phyloP scores from a whole-genome alignment of 2,329 filamentous ascomycete species.

The Cryphonectria radicalis region DNA sequence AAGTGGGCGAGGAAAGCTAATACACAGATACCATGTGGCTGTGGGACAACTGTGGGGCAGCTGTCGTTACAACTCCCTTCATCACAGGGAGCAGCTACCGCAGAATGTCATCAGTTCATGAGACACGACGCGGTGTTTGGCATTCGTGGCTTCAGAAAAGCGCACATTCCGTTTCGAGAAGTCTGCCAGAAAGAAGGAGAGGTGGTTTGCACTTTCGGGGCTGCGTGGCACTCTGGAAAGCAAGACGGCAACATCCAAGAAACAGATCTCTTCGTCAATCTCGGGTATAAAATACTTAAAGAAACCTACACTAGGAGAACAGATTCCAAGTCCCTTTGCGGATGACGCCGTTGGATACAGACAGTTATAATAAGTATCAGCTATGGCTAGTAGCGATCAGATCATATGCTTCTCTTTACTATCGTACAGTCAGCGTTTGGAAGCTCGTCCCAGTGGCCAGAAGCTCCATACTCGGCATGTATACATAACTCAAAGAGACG shows the following conservation, averaged over 20 bases:
- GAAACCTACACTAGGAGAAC: neutral
- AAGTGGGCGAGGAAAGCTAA: too few species aligned
- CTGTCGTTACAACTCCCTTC: too few species aligned
- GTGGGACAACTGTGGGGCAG: too few species aligned
- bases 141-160: too few species aligned
- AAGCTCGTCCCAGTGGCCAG: slow-evolving; percentile 37
- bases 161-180: too few species aligned
- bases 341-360: slow-evolving; percentile 1
- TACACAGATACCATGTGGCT: too few species aligned
- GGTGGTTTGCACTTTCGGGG: too few species aligned
- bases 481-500: slow-evolving; percentile 1
- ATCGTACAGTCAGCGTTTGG: slow-evolving; percentile 2
- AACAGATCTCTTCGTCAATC: neutral
- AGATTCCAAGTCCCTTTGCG: neutral
- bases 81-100: too few species aligned
- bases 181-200: too few species aligned
- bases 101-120: too few species aligned
- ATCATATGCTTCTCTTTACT: neutral
- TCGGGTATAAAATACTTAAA: neutral
- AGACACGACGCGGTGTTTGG: too few species aligned
- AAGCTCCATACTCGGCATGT: slow-evolving; percentile 10
- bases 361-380: neutral
- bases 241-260: neutral
- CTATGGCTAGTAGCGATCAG: neutral
- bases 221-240: neutral